Conservation (phyloP, 352 stramenopile genomes). For the Globisporangium cylindrosporum region DNA sequence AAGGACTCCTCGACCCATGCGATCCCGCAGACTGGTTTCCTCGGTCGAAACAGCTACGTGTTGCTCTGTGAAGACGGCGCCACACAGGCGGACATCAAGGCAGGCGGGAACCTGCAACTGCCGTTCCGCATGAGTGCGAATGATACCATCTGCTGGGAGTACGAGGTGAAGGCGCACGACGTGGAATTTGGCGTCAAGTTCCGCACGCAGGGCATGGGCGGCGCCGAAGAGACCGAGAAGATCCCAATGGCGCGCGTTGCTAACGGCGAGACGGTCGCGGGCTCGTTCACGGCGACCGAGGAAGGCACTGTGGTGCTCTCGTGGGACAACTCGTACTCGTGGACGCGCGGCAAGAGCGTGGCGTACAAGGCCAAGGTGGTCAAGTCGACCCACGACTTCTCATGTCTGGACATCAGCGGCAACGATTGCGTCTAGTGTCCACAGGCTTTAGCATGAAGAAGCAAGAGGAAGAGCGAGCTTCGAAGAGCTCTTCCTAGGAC, state of each 20-base stretch:
- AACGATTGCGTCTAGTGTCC: constrained; percentile 58
- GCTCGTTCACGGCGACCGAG: constrained; percentile 60
- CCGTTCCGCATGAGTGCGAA: constrained; percentile 69
- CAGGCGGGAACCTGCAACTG: constrained; percentile 53
- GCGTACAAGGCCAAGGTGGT: constrained; percentile 81
- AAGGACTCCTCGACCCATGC: constrained; percentile 44
- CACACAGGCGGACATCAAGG: constrained; percentile 62
- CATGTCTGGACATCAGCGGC: constrained; percentile 66
- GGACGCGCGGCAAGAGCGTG: constrained; percentile 61
- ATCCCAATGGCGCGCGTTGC: constrained; percentile 38
- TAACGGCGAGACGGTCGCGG: constrained; percentile 34
- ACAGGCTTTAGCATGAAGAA: background rate
- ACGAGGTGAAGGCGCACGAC: constrained; percentile 57
- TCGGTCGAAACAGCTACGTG: constrained; percentile 59
- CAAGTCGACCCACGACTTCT: constrained; percentile 76
- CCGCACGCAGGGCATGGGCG: constrained; percentile 65
- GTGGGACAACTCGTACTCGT: constrained; percentile 76
- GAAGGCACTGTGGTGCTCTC: constrained; percentile 68
- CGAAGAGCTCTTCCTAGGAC: background rate
- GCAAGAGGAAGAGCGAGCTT: background rate
- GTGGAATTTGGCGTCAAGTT: constrained; percentile 72
- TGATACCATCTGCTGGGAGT: constrained; percentile 79
- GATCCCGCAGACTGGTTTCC: constrained; percentile 63
- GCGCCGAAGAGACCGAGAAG: constrained; percentile 59
- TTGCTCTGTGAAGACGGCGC: constrained; percentile 70